Conservation (phyloP, 1,139 yeast genomes). For the Geotrichum australiense region DNA sequence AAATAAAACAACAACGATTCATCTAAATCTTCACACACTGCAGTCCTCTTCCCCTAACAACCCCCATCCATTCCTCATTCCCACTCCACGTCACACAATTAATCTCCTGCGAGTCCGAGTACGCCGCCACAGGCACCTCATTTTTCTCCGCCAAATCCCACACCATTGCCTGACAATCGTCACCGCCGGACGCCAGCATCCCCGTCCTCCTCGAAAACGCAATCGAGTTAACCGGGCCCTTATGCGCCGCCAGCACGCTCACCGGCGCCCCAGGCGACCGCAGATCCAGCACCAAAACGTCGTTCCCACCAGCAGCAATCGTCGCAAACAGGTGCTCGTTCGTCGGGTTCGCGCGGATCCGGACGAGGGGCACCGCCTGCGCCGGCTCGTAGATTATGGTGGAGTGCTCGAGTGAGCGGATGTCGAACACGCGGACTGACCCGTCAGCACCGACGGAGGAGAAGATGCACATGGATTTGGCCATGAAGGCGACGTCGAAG, state of each 20-base stretch:
- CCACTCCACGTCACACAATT: constrained; percentile 73
- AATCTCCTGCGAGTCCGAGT: constrained; percentile 58
- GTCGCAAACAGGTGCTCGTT: constrained; percentile 82
- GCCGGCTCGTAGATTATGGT: constrained; percentile 82
- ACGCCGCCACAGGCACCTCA: constrained; percentile 40
- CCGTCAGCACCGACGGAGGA: constrained; percentile 97
- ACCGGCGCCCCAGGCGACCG: constrained; percentile 84
- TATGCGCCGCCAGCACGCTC: constrained; percentile 60
- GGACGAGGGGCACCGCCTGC: constrained; percentile 56
- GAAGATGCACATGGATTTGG: constrained; percentile 70
- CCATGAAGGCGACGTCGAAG: constrained; percentile 79
- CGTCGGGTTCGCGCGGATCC: constrained; percentile 69
- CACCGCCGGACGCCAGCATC: constrained; percentile 67
- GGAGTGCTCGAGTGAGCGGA: constrained; percentile 83
- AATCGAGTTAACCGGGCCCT: constrained; percentile 60
- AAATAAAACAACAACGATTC: no score
- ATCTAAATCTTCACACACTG: constrained; percentile 48
- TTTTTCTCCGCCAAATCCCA: constrained; percentile 55
- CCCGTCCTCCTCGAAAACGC: constrained; percentile 52
- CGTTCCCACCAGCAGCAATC: constrained; percentile 62
- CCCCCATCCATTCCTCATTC: constrained; percentile 75
- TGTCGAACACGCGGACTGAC: constrained; percentile 83
- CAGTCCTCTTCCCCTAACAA: constrained; percentile 70
- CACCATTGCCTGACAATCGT: constrained; percentile 81
- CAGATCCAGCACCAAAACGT: constrained; percentile 69